Evolutionary conservation across 768 basidiomycete species (phyloP).

Genomic region (Rhodotorula babjevae): DNA sequence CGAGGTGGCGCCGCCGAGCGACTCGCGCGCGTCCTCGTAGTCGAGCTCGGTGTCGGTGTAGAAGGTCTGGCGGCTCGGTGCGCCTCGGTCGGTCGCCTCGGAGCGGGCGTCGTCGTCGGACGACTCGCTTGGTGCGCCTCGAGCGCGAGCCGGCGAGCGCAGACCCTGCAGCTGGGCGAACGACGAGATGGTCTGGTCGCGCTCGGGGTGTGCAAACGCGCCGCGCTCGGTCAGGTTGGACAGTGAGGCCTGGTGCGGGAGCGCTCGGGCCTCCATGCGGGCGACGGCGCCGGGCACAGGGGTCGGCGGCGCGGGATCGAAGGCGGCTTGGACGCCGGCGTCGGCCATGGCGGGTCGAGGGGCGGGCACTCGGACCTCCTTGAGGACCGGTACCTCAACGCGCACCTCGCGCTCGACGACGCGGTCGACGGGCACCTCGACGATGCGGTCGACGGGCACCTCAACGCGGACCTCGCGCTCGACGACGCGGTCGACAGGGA

Average conservation of each 20-base stretch:
- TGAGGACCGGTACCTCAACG: slow-evolving; percentile 23
- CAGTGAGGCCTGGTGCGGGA: slow-evolving; percentile 23
- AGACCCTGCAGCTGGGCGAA: slow-evolving; percentile 18
- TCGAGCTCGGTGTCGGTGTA: slow-evolving; percentile 37
- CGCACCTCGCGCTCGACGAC: slow-evolving; percentile 40
- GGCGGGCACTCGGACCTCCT: slow-evolving; percentile 16
- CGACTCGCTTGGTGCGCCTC: not conserved
- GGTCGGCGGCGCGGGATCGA: not conserved
- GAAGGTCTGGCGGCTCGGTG: slow-evolving; percentile 6
- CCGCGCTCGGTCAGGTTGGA: slow-evolving; percentile 15
- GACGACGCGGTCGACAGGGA: slow-evolving; percentile 39
- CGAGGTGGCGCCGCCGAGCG: slow-evolving; percentile 33
- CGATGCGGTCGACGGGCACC: slow-evolving; percentile 37
- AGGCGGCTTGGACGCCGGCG: slow-evolving; percentile 13
- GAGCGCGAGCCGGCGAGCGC: not conserved
- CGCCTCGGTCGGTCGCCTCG: slow-evolving; percentile 2
- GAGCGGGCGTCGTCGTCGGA: slow-evolving; percentile 7
- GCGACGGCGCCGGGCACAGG: not conserved
- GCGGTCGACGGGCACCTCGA: slow-evolving; percentile 37
- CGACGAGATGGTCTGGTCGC: slow-evolving; percentile 22
- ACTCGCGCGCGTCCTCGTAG: slow-evolving; percentile 43
- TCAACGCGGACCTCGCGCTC: slow-evolving; percentile 35
- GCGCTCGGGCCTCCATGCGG: slow-evolving; percentile 34
- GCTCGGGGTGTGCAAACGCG: not conserved
- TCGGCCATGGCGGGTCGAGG: slow-evolving; percentile 9